Evolutionary conservation across 129 eudicot species (phyloP), one percentile per base, ranked within the genome.

Genomic region (Mikania micrantha): DNA sequence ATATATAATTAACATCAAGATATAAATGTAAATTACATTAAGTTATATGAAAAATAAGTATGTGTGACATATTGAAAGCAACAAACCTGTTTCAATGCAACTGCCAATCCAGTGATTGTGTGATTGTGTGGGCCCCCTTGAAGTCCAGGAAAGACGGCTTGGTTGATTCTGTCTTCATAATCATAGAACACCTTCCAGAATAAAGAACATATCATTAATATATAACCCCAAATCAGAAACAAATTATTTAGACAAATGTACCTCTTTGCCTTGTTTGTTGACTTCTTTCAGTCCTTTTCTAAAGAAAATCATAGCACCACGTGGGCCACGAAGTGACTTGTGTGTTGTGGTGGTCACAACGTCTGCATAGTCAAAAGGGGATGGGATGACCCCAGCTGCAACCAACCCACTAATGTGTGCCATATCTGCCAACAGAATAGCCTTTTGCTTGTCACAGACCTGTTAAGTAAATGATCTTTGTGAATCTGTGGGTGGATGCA

Each of bases 141-240:
- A 65, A 94, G 97, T 64, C 99, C 99, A 45, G 99, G 99, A 70
- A 94, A 94, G 20, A 90, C 99, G n/a, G 99, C 99, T 81, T 87
- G 95, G 70, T 94, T 94, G 76, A 94, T 94, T 74, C 83, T 94
- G 74, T 94, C 99, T 80, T 90, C 99, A 69, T 69, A 90, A 78
- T 94, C 97, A 78, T 94, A 94, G 56, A 56, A 56, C 62, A 56
- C 62, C 62, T 94, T 58, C 71, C 52, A 67, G 1, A 75, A 41
- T 15, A 59, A 62, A 4, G 29, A 27, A 44, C 8, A 21, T 31
- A n/a, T 31, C 0, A 15, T 59, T 7, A 59, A 8, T 59, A 59
- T 59, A 32, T 59, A 31, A 59, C 9, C 64, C 19, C 3, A 59
- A 31, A 29, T n/a, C n/a, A 59, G 24, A 19, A 59, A 31, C 17